Evolutionary conservation across 139 green algal genomes (phyloP).

Genomic region (Picochlorum sp.): DNA sequence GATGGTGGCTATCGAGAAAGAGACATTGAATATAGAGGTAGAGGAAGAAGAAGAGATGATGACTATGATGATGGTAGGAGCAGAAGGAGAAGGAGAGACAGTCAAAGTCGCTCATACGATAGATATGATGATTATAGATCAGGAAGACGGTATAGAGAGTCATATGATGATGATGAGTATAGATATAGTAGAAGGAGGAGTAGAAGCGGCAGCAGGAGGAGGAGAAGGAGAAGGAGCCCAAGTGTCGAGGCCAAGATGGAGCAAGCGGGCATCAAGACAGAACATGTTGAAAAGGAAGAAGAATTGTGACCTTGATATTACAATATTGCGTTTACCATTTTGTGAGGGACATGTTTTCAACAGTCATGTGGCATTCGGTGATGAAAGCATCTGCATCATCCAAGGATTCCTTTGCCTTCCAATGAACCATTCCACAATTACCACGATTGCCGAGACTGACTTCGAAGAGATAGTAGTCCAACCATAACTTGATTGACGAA

Average conservation of each 20-base stretch:
- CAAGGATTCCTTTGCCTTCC: slow-evolving; percentile 33
- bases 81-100: neutral
- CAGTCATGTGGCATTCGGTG: neutral
- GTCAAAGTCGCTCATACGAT: too few relatives aligned
- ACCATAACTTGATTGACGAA: slow-evolving; percentile 47
- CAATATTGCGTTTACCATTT: neutral
- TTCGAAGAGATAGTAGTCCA: slow-evolving; percentile 42
- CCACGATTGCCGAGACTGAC: neutral
- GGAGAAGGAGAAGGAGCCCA: slow-evolving; percentile 4
- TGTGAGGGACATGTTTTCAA: neutral
- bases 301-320: neutral
- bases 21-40: neutral
- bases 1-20: neutral
- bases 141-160: neutral
- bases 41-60: slow-evolving; percentile 4
- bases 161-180: neutral
- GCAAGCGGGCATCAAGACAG: neutral
- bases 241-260: neutral
- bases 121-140: neutral
- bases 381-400: neutral
- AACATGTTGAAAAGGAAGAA: neutral
- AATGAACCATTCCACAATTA: slow-evolving; percentile 47
- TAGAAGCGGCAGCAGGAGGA: slow-evolving; percentile 9
- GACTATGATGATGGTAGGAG: slow-evolving; percentile 4
- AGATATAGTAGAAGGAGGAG: neutral